Evolutionary conservation across 306 rosid genomes (phyloP).

Genomic region (Boehmeria nivea): DNA sequence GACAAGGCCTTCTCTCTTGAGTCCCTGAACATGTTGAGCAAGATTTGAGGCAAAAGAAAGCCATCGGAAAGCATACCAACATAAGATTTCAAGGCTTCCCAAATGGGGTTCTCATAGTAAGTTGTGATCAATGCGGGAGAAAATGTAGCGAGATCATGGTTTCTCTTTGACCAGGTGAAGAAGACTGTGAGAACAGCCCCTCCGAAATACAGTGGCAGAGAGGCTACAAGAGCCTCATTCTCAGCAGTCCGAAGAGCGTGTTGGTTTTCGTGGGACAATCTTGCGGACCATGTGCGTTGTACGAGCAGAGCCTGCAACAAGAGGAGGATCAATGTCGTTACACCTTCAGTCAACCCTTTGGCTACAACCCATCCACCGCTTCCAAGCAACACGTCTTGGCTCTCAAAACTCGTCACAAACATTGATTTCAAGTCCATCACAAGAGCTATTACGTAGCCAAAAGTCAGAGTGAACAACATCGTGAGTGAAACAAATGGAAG

Average conservation of each 20-base stretch:
- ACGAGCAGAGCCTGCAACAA: constrained; percentile 51
- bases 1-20: constrained; percentile 36
- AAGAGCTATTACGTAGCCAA: too few species aligned
- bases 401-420: constrained; percentile 20
- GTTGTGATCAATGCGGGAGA: too few species aligned
- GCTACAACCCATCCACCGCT: constrained; percentile 46
- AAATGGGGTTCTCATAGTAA: constrained; percentile 14
- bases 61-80: constrained; percentile 36
- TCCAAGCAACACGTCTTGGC: constrained; percentile 21
- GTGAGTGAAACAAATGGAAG: constrained; percentile 48
- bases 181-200: not conserved
- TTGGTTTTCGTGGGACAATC: constrained; percentile 24
- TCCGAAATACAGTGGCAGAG: not conserved
- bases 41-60: constrained; percentile 60
- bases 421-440: constrained; percentile 61
- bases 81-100: constrained; percentile 9
- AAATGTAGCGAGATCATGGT: too few species aligned
- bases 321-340: constrained; percentile 44
- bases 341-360: constrained; percentile 41
- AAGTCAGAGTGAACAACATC: constrained; percentile 43
- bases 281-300: constrained; percentile 45
- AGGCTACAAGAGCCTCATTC: constrained; percentile 35
- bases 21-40: constrained; percentile 25
- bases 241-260: constrained; percentile 34
- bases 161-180: constrained; percentile 20